These are phyloP conservation scores for Solanum pinnatisectum DNA, from an alignment of 257 asterid species.

Conservation along the genomic window DNA sequence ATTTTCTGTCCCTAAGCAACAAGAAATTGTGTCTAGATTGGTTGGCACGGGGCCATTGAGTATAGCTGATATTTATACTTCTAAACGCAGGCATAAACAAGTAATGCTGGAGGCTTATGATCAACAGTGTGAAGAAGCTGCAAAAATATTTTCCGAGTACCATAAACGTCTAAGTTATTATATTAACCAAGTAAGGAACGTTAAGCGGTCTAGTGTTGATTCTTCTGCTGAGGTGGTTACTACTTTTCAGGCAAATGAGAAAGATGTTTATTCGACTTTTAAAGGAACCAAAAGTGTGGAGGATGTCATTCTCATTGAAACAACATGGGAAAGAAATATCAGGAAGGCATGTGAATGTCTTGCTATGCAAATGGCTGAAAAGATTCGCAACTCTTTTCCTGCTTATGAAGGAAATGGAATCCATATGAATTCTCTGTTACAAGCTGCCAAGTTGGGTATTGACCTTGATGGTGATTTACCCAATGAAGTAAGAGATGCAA, in stretches of 20 bases:
- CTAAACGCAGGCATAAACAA: constrained; percentile 75
- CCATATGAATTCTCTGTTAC: constrained; percentile 63
- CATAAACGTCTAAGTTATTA: constrained; percentile 74
- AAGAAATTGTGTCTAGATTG: not conserved
- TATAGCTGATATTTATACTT: constrained; percentile 3
- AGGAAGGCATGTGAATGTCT: constrained; percentile 86
- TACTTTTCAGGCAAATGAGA: constrained; percentile 60
- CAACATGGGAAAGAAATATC: constrained; percentile 73
- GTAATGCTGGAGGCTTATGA: constrained; percentile 92
- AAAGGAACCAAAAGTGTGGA: constrained; percentile 60
- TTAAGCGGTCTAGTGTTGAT: constrained; percentile 51
- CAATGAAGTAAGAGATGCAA: constrained; percentile 55
- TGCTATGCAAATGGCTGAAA: constrained; percentile 61
- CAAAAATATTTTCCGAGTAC: constrained; percentile 87
- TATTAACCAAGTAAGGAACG: constrained; percentile 81
- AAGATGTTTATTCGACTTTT: constrained; percentile 25
- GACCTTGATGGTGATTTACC: constrained; percentile 65
- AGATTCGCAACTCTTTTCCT: constrained; percentile 70
- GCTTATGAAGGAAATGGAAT: constrained; percentile 90
- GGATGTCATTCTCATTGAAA: constrained; percentile 78
- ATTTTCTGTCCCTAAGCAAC: not conserved
- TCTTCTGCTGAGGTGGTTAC: constrained; percentile 61
- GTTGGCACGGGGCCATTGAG: not conserved
- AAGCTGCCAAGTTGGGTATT: constrained; percentile 70
- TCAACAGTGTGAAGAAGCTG: constrained; percentile 96